Percentiles rank a stretch among this genome's conserved stretches.
Conservation (phyloP, 139 green algal species). For the Coelastrella sp. region DNA sequence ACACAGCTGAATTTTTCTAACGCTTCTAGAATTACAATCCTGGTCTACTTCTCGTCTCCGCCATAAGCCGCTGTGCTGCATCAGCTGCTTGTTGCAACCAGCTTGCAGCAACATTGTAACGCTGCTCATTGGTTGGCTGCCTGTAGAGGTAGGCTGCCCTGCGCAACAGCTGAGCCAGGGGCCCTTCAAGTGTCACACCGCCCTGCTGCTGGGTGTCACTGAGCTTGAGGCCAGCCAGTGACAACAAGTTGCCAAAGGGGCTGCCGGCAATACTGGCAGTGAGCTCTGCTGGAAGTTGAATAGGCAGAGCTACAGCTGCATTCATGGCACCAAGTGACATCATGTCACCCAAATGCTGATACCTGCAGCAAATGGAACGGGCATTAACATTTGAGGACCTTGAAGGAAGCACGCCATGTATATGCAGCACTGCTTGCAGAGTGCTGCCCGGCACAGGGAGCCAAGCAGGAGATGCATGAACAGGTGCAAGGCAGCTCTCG, state of each 20-base stretch:
- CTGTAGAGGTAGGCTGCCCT: conserved; percentile 93
- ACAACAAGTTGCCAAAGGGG: conserved; percentile 72
- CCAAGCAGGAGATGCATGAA: no score
- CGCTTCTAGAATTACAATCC: no score
- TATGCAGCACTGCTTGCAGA: no score
- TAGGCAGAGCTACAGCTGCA: conserved; percentile 84
- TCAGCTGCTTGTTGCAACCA: conserved; percentile 70
- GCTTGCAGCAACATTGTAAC: conserved; percentile 68
- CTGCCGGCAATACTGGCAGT: conserved; percentile 58
- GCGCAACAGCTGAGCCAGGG: conserved; percentile 79
- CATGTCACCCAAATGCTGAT: conserved; percentile 98
- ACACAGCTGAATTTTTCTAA: no score
- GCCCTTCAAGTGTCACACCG: conserved; percentile 84
- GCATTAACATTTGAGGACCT: no score
- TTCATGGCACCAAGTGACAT: conserved; percentile 90
- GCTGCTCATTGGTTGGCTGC: conserved; percentile 93
- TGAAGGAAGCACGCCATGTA: no score
- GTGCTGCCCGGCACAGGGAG: neutral
- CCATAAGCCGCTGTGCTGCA: conserved; percentile 6
- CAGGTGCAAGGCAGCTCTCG: no score
- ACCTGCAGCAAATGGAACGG: conserved; percentile 73
- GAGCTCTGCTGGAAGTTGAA: conserved; percentile 72
- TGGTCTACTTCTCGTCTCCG: conserved; percentile 13
- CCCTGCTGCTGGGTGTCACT: neutral
- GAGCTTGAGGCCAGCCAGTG: conserved; percentile 56